Conservation (phyloP, 176 grass and related monocot species). For the Carex cristatella region DNA sequence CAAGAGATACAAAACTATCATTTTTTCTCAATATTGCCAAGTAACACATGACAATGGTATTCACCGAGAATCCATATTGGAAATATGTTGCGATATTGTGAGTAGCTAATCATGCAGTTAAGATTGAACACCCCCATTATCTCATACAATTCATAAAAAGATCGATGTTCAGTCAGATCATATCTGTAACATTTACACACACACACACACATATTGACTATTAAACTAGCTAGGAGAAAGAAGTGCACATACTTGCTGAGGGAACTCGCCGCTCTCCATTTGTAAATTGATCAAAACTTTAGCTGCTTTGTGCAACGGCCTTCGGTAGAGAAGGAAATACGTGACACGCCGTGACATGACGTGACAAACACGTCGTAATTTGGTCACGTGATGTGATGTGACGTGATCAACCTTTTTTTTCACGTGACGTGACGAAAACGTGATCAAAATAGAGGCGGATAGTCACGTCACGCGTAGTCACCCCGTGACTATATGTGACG, state of each 20-base stretch:
- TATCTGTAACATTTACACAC: not conserved
- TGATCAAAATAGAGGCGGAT: too few relatives aligned
- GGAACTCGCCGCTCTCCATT: slow-evolving; percentile 73
- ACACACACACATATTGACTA: not conserved
- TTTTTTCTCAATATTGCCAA: not conserved
- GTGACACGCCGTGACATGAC: too few relatives aligned
- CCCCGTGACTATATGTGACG: too few relatives aligned
- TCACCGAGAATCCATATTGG: slow-evolving; percentile 43
- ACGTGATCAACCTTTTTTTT: too few relatives aligned
- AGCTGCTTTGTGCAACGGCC: slow-evolving; percentile 61
- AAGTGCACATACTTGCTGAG: slow-evolving; percentile 71
- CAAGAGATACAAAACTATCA: not conserved
- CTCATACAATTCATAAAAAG: slow-evolving; percentile 30
- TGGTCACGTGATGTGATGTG: too few relatives aligned
- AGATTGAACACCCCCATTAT: slow-evolving; percentile 37
- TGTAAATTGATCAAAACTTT: slow-evolving; percentile 74
- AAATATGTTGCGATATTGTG: slow-evolving; percentile 44
- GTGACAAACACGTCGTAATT: too few relatives aligned
- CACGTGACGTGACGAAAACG: too few relatives aligned
- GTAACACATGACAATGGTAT: slow-evolving; percentile 19
- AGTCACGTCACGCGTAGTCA: too few relatives aligned
- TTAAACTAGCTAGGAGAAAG: not conserved
- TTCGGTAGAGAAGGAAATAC: not conserved
- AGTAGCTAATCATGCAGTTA: slow-evolving; percentile 37
- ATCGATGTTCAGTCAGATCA: not conserved